Percentiles rank a stretch among this genome's conserved stretches.
Conservation (phyloP, 2,329 filamentous ascomycete genomes). For the Colletotrichum lentis region DNA sequence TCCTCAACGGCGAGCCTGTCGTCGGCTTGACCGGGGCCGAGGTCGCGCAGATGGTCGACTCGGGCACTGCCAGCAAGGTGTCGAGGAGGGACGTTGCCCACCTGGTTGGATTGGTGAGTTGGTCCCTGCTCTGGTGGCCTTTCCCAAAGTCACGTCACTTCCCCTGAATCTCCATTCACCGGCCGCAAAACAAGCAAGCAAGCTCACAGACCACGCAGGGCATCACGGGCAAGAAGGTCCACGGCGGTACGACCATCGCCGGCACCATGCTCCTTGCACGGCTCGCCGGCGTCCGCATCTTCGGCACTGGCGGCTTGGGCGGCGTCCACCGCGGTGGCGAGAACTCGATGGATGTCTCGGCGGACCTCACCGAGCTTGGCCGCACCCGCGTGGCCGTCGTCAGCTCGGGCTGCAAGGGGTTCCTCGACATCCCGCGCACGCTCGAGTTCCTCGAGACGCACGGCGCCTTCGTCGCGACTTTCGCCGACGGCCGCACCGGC, state of each 20-base stretch:
- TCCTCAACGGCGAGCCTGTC: constrained; percentile 81
- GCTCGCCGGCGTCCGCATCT: constrained; percentile 87
- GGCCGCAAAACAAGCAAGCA: constrained; percentile 9
- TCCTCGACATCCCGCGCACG: constrained; percentile 89
- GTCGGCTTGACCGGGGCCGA: constrained; percentile 80
- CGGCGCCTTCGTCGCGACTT: constrained; percentile 85
- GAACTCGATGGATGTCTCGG: constrained; percentile 89
- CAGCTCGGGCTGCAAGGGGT: constrained; percentile 92
- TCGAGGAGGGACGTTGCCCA: constrained; percentile 88
- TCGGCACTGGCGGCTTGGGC: constrained; percentile 93
- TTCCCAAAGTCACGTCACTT: background rate
- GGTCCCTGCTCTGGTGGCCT: background rate
- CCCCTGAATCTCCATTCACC: background rate
- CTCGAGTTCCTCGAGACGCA: constrained; percentile 79
- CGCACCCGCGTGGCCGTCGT: constrained; percentile 88
- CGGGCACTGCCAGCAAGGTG: constrained; percentile 77
- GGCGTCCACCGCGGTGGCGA: constrained; percentile 93
- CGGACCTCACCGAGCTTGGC: constrained; percentile 92
- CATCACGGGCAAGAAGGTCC: constrained; percentile 70
- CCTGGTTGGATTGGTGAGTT: constrained; percentile 75
- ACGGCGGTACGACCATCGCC: constrained; percentile 92
- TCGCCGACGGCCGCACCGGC: constrained; percentile 79
- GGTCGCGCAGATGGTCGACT: constrained; percentile 73
- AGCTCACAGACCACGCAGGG: constrained; percentile 54
- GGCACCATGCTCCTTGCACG: constrained; percentile 91